Evolutionary conservation across 192 early-diverging fungal genomes (phyloP), one percentile per base, ranked within the genome.

Genomic region (Spinellus fusiger): DNA sequence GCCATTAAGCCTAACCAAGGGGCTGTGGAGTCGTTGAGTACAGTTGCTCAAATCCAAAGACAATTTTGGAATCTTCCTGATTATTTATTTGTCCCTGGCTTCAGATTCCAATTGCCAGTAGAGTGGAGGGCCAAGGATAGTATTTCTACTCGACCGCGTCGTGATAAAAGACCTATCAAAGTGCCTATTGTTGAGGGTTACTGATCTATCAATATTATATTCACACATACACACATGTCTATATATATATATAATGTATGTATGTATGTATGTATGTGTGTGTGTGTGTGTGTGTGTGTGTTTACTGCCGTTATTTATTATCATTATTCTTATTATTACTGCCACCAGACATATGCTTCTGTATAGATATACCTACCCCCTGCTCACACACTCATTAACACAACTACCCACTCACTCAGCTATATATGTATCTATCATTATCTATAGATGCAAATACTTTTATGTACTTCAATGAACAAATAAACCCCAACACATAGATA

Each of bases 21-120:
- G 38, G 69, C 69, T 0, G 70, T 76, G 13, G 70, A 69, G 1
- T 70, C 66, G 2, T 50, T 80, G 25, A 65, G 66, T 20, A 68
- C 63, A 35, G 64, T 74, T 4, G 56, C 70, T 3, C 57, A 74
- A 13, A 70, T 74, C 26, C 78, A 80, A 22, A 67, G 69, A 54
- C 62, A 63, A 31, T 70, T 77, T 35, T 80, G 78, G 78, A 73
- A 80, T n/a, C 71, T 80, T 29, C 75, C 74, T 5, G 56, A 66
- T 0, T 61, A 68, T 23, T 46, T 76, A 4, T 27, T 73, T 33
- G 65, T 54, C 16, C 69, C 74, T 7, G 62, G 63, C 31, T 79
- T 71, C 47, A 58, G 74, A 31, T 79, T 79, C 64, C 71, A 76
- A 25, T 52, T 79, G 15, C 77, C 77, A 2, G 59, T 59, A 2